These are phyloP conservation scores for Tetrapisispora taiwanensis DNA, from an alignment of 805 yeast species.

Conservation along the genomic window DNA sequence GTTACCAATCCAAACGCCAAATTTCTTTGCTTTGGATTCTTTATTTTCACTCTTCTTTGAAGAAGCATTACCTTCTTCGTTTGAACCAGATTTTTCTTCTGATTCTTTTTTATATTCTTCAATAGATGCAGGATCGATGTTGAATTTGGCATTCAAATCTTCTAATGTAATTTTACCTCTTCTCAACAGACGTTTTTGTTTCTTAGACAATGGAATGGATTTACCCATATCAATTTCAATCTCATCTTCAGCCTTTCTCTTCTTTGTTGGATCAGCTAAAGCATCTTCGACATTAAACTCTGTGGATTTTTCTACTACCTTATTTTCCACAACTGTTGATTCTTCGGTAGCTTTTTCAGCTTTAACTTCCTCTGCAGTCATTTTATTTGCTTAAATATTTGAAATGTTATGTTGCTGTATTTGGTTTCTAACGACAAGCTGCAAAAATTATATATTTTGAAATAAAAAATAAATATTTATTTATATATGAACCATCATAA, in stretches of 20 bases:
- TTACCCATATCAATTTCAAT: constrained; percentile 59
- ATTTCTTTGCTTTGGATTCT: constrained; percentile 33
- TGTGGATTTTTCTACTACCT: constrained; percentile 18
- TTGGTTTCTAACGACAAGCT: no score
- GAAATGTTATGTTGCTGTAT: no score
- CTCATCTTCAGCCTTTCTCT: constrained; percentile 38
- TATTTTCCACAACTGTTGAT: constrained; percentile 11
- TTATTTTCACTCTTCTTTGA: constrained; percentile 19
- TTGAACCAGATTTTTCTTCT: constrained; percentile 28
- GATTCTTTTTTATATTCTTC: constrained; percentile 33
- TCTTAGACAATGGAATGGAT: constrained; percentile 79
- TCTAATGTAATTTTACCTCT: constrained; percentile 60
- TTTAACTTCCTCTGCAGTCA: background rate
- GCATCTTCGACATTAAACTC: constrained; percentile 27
- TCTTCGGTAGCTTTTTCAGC: background rate
- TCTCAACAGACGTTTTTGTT: constrained; percentile 78
- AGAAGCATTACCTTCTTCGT: constrained; percentile 27
- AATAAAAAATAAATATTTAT: no score
- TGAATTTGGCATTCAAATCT: constrained; percentile 37
- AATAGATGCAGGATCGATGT: constrained; percentile 30
- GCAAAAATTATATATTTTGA: no score
- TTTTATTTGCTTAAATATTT: background rate
- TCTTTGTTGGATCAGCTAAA: constrained; percentile 27
- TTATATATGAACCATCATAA: no score
- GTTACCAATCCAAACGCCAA: constrained; percentile 93